Conservation (phyloP, 1,139 yeast genomes). For the Blastobotrys arbuscula region DNA sequence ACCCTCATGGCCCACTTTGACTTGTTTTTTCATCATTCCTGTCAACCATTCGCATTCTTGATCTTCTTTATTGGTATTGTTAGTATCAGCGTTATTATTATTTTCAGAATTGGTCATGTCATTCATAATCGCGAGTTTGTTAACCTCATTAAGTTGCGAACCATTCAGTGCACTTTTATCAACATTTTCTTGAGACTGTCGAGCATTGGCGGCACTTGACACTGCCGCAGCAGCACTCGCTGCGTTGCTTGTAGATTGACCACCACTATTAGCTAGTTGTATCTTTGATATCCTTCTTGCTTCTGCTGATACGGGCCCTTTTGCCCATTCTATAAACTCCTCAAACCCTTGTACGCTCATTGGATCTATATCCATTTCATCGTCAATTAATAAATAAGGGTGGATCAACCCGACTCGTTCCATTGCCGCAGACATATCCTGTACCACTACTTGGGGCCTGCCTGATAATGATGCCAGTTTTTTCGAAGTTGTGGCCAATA, state of each 20-base stretch:
- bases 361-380: conserved; percentile 35
- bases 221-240: conserved; percentile 12
- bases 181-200: no score
- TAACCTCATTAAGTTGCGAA: conserved; percentile 1
- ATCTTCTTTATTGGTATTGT: conserved; percentile 17
- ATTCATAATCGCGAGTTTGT: no score
- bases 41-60: conserved; percentile 32
- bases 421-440: conserved; percentile 60
- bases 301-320: conserved; percentile 39
- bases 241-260: conserved; percentile 17
- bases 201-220: no score
- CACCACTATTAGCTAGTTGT: conserved; percentile 27
- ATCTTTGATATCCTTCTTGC: conserved; percentile 38
- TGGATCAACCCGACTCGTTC: conserved; percentile 48
- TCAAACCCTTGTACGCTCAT: conserved; percentile 36
- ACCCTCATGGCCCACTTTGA: conserved; percentile 34
- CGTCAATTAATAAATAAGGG: conserved; percentile 39
- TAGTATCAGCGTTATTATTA: background rate
- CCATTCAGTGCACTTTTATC: background rate
- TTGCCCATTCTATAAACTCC: conserved; percentile 46
- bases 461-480: conserved; percentile 39
- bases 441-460: conserved; percentile 41
- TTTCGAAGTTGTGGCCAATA: conserved; percentile 42
- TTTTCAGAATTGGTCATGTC: no score
- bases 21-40: conserved; percentile 32